Evolutionary conservation across 2,329 filamentous ascomycete species (phyloP), one percentile per base, ranked within the genome.

Genomic region (Pseudocercospora pini-densiflorae): DNA sequence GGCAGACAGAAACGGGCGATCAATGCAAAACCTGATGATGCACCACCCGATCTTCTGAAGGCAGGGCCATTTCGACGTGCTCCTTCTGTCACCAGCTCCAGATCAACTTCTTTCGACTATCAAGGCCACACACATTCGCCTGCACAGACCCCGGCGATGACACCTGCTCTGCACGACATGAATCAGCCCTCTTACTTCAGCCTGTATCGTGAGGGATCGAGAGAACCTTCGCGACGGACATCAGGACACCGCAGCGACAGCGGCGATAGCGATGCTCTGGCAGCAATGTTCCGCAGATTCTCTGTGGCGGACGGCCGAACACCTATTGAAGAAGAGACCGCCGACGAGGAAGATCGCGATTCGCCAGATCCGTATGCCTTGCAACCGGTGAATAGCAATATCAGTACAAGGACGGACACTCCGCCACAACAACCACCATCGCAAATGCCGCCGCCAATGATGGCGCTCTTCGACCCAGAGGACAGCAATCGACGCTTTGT

Each of bases 1-100:
- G 95, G 95, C 66, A 92, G 95, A 74, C 95, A 99, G 80, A 98
- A 99, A 82, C 89, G 95, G 74, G 93, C 94, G 23, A 84, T 97
- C 57, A 95, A 90, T 76, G 89, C 86, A 81, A 87, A 88, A 86
- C 76, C 89, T 29, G 88, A 89, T 33, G 94, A 99, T 70, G 89
- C 90, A n/a, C 93, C 90, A 0, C 95, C 95, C 0, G 96, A 99
- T 81, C 83, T 99, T 12, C 86, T 98, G 51, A 97, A 97, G 77
- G 90, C 95, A 74, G 94, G 94, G 0, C 93, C 94, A 0, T 98
- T 98, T 80, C 92, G 90, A 64, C 89, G 93, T 61, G 91, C 92
- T 4, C 87, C 90, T 3, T 98, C 95, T 0, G 87, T 97, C 70
- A 89, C 91, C 3, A 97, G 95, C 5, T 98, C 95, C 2, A 88